A percentile compares a stretch with the other conserved stretches of the same genome.
These are phyloP conservation scores for Sclerotinia minor DNA, from an alignment of 2,329 filamentous ascomycete species.

Conservation along the genomic window DNA sequence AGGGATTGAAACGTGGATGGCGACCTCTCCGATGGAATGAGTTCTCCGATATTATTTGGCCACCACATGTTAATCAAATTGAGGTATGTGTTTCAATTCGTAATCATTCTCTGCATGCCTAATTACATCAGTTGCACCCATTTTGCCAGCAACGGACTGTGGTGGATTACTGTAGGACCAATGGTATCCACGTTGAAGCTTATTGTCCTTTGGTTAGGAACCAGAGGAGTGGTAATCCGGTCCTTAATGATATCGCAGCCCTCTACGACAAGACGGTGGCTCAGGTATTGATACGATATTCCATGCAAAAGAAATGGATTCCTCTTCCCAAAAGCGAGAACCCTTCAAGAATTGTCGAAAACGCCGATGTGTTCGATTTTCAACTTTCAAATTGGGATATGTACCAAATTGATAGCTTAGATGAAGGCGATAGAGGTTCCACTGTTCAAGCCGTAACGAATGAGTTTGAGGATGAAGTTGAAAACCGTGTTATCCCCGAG, in stretches of 20 bases:
- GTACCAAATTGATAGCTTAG: constrained; percentile 51
- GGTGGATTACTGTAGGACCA: constrained; percentile 50
- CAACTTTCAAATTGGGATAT: constrained; percentile 58
- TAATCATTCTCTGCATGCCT: background rate
- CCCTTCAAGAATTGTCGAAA: constrained; percentile 58
- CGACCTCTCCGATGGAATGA: background rate
- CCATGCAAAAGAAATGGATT: constrained; percentile 61
- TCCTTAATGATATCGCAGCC: constrained; percentile 55
- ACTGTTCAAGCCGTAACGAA: constrained; percentile 40
- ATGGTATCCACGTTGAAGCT: constrained; percentile 54
- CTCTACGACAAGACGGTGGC: constrained; percentile 61
- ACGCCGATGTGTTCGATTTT: constrained; percentile 58
- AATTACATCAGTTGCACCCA: constrained; percentile 53
- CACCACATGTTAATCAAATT: constrained; percentile 25
- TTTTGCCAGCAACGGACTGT: constrained; percentile 63
- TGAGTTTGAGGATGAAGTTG: background rate
- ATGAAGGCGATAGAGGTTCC: constrained; percentile 49
- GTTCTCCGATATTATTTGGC: constrained; percentile 10
- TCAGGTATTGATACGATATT: constrained; percentile 65
- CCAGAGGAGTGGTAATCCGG: constrained; percentile 55
- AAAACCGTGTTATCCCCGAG: no score
- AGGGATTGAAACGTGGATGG: constrained; percentile 14
- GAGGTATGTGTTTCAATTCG: constrained; percentile 34
- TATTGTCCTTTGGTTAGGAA: constrained; percentile 57
- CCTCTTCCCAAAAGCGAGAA: constrained; percentile 67